phyloP scores from a whole-genome alignment of 257 asterid genomes.

The Primulina tabacum region DNA sequence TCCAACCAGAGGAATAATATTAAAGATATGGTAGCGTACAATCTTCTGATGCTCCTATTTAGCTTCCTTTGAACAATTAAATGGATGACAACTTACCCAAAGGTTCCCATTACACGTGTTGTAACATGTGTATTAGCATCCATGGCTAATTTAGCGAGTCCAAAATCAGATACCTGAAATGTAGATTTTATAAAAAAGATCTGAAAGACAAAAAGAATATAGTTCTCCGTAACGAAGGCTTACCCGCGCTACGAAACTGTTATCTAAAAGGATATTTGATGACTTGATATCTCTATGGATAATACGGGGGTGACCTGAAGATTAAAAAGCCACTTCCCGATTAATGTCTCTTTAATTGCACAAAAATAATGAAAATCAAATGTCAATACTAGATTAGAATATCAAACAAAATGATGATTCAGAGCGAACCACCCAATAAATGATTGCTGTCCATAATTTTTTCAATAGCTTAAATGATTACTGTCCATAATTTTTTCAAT shows the following conservation, averaged over 20 bases:
- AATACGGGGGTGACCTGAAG: slow-evolving; percentile 80
- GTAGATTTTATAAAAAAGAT: slow-evolving; percentile 14
- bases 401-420: not conserved
- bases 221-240: slow-evolving; percentile 9
- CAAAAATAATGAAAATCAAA: not conserved
- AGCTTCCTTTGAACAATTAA: slow-evolving; percentile 7
- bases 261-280: slow-evolving; percentile 82
- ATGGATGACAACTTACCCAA: slow-evolving; percentile 57
- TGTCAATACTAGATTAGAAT: not conserved
- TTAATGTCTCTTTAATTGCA: slow-evolving; percentile 6
- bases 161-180: slow-evolving; percentile 88
- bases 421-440: not conserved
- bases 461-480: not conserved
- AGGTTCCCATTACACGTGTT: slow-evolving; percentile 94
- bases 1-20: slow-evolving; percentile 1
- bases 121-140: slow-evolving; percentile 77
- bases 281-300: slow-evolving; percentile 96
- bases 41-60: slow-evolving; percentile 5
- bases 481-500: not conserved
- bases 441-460: too few species aligned
- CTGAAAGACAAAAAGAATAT: not conserved
- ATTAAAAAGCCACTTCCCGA: slow-evolving; percentile 11
- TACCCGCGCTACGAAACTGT: slow-evolving; percentile 91
- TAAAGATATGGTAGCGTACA: not conserved
- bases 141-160: slow-evolving; percentile 84